Base-by-base conservation (phyloP, 116 monocot species). In the Zostera marina region DNA sequence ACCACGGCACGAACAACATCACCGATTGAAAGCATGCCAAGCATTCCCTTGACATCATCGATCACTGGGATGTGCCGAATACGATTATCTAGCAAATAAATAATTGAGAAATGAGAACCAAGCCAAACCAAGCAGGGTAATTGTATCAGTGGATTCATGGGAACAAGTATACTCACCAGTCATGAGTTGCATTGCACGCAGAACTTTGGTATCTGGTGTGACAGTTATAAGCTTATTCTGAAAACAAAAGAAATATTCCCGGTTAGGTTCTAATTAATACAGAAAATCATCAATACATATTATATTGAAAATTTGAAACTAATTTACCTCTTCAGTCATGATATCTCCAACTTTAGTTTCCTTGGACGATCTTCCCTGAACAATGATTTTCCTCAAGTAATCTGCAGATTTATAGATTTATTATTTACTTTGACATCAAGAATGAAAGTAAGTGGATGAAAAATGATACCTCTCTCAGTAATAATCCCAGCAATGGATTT, bases 221-320 rank as follows among this genome's bases (percentile, higher is more conserved):
- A 96, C 96, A 11, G 96, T 96, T 48, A 96, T 85, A 65, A 96
- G 85, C 66, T 85, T 85, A 65, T 96, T 89, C 96, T 89, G 80
- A 54, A 20, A 40, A n/a, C 16, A 9, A 42, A 24, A 25, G 16
- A 49, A 39, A 47, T n/a, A n/a, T n/a, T n/a, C n/a, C n/a, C n/a
- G n/a, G n/a, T n/a, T n/a, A n/a, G n/a, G n/a, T n/a, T n/a, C n/a
- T n/a, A n/a, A n/a, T n/a, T n/a, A n/a, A n/a, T n/a, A n/a, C n/a
- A n/a, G n/a, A n/a, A n/a, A n/a, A n/a, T n/a, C n/a, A n/a, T n/a
- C n/a, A n/a, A n/a, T n/a, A n/a, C n/a, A n/a, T n/a, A n/a, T n/a
- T n/a, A n/a, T 21, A 62, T 46, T 13, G 11, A 42, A 25, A 42
- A 6, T 13, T 46, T 12, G 1, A 17, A 25, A n/a, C 8, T 7